These are phyloP conservation scores for Tulasnella sp. DNA, from an alignment of 768 basidiomycete genomes.

Conservation along the genomic window DNA sequence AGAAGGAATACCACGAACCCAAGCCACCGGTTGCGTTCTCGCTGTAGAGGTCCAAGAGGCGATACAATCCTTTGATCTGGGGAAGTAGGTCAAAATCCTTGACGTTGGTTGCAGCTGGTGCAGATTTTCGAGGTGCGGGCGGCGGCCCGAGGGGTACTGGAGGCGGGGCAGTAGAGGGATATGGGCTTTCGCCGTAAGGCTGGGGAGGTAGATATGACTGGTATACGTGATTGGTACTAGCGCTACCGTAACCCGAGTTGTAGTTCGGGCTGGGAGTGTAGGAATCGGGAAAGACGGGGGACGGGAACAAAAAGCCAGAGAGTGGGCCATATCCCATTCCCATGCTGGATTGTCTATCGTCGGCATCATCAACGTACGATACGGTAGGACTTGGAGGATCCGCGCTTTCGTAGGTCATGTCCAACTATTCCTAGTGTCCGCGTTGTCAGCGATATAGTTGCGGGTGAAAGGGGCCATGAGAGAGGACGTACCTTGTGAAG, in stretches of 20 bases:
- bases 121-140: not conserved
- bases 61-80: constrained; percentile 36
- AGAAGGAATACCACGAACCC: constrained; percentile 27
- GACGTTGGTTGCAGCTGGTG: not conserved
- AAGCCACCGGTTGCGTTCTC: constrained; percentile 41
- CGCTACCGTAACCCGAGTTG: not conserved
- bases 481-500: too few relatives aligned
- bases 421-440: too few relatives aligned
- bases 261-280: not conserved
- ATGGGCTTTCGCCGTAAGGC: not conserved
- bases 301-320: too few relatives aligned
- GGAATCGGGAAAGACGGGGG: too few relatives aligned
- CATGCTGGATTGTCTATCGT: too few relatives aligned
- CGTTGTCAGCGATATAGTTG: too few relatives aligned
- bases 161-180: not conserved
- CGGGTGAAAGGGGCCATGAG: too few relatives aligned
- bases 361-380: too few relatives aligned
- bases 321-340: too few relatives aligned
- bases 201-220: not conserved
- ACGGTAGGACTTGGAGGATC: too few relatives aligned
- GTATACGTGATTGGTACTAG: not conserved
- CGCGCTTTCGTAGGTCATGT: too few relatives aligned
- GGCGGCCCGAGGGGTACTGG: not conserved
- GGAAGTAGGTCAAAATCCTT: not conserved
- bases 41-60: constrained; percentile 40